Conservation (phyloP, 2,329 filamentous ascomycete species). For the Ceratocystis harringtonii region DNA sequence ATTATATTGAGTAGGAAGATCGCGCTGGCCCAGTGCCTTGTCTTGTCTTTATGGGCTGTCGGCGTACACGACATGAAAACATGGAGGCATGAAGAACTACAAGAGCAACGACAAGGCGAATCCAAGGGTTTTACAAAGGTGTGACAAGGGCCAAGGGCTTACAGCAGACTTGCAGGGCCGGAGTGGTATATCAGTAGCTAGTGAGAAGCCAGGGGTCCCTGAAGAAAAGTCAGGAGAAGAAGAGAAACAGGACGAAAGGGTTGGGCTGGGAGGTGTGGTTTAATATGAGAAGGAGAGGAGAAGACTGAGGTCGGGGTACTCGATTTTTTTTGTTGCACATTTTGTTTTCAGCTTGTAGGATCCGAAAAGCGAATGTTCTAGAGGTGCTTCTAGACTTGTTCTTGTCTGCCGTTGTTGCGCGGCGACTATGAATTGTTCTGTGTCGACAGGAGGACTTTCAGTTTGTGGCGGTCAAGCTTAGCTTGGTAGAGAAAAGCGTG, state of each 20-base stretch:
- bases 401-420: constrained; percentile 5
- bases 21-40: neutral
- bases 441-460: neutral
- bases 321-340: neutral
- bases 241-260: neutral
- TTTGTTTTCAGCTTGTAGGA: neutral
- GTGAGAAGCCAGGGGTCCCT: neutral
- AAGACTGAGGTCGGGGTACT: neutral
- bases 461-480: neutral
- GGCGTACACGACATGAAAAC: neutral
- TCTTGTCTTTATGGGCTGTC: neutral
- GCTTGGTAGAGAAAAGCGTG: too few relatives aligned
- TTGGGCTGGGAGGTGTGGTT: neutral
- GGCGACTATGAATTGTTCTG: neutral
- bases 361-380: neutral
- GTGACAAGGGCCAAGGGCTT: neutral
- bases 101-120: neutral
- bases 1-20: neutral
- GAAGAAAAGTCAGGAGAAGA: neutral
- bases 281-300: neutral
- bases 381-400: constrained; percentile 1
- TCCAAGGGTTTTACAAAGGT: neutral
- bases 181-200: neutral
- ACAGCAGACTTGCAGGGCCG: neutral
- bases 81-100: neutral